Base-by-base conservation (phyloP, 1,284 basidiomycete genomes). In the Rhodotorula glutinis region DNA sequence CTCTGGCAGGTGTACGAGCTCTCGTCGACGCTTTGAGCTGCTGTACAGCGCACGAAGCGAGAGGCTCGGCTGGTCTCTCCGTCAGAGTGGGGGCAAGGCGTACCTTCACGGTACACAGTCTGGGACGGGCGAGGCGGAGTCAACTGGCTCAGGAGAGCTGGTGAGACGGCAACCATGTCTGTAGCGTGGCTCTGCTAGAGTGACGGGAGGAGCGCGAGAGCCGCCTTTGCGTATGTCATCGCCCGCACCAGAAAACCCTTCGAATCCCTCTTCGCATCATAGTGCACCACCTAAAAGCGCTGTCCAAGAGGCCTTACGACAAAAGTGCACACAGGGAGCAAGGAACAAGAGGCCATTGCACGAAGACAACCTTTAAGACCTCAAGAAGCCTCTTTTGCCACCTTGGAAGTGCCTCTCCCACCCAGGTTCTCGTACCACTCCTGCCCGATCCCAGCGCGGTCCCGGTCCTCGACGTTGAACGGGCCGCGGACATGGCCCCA, bases 401-500 rank as follows among this genome's bases (percentile, higher is more conserved):
- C n/a, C 4, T 21, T 51, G n/a, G 23, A 41, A n/a, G 44, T 21
- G 0, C 65, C 66, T 17, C 66, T 58, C 41, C 66, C 62, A 2
- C 41, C 47, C 44, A 71, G 25, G 1, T 55, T 53, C 40, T 59
- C 59, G 59, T 80, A 80, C 76, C 77, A 80, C 27, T 74, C 76
- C 33, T 68, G 73, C 38, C 68, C 65, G 62, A 80, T 53, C 1
- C 79, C 79, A 0, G 91, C 91, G 76, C 84, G 87, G 74, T 86
- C 85, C 55, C 91, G 80, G 74, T 89, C 91, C 29, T 83, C 84
- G 1, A 83, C 83, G 78, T 93, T 93, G 79, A 93, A 93, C 4
- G 91, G 91, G 0, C 90, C 90, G 19, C 44, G 51, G 38, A 69
- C 21, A 2, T 30, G 27, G 1, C 91, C 91, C 43, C 84, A 82